Conservation (phyloP, 257 asterid genomes). For the Nicotiana tabacum region DNA sequence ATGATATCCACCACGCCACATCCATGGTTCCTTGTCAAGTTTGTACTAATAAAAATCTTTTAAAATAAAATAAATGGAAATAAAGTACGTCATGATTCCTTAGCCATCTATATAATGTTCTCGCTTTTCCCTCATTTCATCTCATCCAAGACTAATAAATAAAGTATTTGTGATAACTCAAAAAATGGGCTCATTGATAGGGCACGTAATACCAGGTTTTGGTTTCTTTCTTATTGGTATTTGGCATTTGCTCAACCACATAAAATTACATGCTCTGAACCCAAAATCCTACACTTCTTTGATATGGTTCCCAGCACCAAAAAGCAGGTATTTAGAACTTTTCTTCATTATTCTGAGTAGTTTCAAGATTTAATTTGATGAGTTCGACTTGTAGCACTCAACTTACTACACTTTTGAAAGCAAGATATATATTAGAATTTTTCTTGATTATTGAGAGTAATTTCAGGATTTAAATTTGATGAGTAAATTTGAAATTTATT, state of each 20-base stretch:
- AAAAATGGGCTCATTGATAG: constrained; percentile 52
- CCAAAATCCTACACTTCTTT: constrained; percentile 48
- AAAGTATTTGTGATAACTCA: neutral
- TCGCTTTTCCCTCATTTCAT: neutral
- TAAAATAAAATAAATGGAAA: neutral
- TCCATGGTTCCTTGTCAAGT: too few relatives aligned
- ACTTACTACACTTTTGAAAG: neutral
- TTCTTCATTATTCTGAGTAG: neutral
- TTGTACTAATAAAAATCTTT: too few relatives aligned
- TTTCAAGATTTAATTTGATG: neutral
- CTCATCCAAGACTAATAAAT: neutral
- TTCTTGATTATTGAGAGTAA: neutral
- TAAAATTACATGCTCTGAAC: constrained; percentile 49
- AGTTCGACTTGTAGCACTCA: neutral
- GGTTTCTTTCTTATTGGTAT: constrained; percentile 62
- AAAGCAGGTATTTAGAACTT: constrained; percentile 32
- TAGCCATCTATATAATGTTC: neutral
- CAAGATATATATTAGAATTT: constrained; percentile 13
- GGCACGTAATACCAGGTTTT: constrained; percentile 64
- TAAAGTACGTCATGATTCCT: neutral
- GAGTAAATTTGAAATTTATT: too few relatives aligned
- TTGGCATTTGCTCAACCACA: constrained; percentile 70
- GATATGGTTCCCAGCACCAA: constrained; percentile 67
- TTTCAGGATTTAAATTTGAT: neutral
- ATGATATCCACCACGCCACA: too few relatives aligned